Conservation (phyloP, 768 basidiomycete genomes). For the Pulveroboletus frians region DNA sequence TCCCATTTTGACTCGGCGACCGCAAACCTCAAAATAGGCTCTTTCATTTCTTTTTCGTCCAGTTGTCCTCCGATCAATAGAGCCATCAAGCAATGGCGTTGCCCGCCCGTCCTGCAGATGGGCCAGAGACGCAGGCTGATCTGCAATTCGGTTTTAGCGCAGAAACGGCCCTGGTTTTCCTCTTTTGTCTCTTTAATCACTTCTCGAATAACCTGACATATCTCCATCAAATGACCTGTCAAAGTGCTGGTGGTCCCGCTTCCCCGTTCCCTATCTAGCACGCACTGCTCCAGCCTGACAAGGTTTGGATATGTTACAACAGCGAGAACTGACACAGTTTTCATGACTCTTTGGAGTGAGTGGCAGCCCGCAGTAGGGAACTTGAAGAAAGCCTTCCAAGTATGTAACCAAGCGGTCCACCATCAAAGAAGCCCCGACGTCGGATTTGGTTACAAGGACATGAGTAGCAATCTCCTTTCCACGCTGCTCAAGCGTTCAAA, state of each 20-base stretch:
- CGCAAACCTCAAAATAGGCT: too few species aligned
- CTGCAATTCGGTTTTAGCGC: not conserved
- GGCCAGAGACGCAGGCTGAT: too few species aligned
- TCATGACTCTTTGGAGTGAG: not conserved
- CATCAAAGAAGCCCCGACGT: slow-evolving; percentile 11
- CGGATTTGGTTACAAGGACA: slow-evolving; percentile 6
- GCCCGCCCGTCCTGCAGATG: not conserved
- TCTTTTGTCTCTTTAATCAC: too few species aligned
- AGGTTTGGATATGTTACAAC: not conserved
- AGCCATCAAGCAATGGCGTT: not conserved
- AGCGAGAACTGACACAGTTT: not conserved
- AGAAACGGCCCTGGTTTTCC: too few species aligned
- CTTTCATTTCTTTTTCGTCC: too few species aligned
- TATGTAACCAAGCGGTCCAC: not conserved
- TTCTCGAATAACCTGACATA: too few species aligned
- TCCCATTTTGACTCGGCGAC: not conserved
- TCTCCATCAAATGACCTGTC: too few species aligned
- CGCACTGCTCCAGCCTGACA: not conserved
- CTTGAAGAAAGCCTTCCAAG: not conserved
- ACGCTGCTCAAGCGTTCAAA: not conserved
- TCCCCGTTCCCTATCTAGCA: not conserved
- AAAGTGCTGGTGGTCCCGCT: too few species aligned
- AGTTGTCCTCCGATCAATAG: not conserved
- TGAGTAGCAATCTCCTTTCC: slow-evolving; percentile 8
- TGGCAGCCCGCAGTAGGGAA: not conserved